phyloP scores from a whole-genome alignment of 2,329 filamentous ascomycete genomes.

The Pseudogymnoascus sp. region DNA sequence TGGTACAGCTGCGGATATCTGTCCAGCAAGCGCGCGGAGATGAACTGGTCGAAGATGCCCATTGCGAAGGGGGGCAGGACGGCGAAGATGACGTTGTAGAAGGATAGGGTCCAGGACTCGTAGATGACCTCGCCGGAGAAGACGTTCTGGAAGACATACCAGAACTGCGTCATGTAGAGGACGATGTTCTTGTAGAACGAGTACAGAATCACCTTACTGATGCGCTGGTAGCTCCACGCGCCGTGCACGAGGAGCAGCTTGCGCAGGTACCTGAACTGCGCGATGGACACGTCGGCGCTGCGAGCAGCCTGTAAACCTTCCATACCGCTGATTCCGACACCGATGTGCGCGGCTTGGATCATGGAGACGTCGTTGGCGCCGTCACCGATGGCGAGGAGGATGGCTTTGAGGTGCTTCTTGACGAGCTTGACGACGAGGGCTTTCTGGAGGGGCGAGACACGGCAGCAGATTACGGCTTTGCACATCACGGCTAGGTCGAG shows the following conservation, averaged over 20 bases:
- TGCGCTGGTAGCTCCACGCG: slow-evolving; percentile 93
- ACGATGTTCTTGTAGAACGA: slow-evolving; percentile 99
- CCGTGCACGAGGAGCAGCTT: slow-evolving; percentile 94
- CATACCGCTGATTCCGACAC: slow-evolving; percentile 92
- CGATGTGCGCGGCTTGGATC: slow-evolving; percentile 98
- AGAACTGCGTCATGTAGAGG: slow-evolving; percentile 98
- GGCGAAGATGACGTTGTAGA: slow-evolving; percentile 99
- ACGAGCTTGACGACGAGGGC: slow-evolving; percentile 96
- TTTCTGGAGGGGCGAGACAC: slow-evolving; percentile 95
- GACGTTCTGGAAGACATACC: slow-evolving; percentile 97
- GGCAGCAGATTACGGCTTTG: slow-evolving; percentile 97
- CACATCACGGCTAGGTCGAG: slow-evolving; percentile 89
- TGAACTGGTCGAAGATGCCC: slow-evolving; percentile 95
- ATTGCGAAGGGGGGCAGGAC: slow-evolving; percentile 87
- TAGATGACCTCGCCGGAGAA: slow-evolving; percentile 98
- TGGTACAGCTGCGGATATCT: slow-evolving; percentile 94
- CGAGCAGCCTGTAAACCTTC: slow-evolving; percentile 95
- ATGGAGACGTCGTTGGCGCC: slow-evolving; percentile 99
- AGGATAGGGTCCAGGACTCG: slow-evolving; percentile 98
- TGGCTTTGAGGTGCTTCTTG: slow-evolving; percentile 81
- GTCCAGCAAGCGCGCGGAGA: slow-evolving; percentile 86
- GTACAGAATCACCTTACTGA: slow-evolving; percentile 95
- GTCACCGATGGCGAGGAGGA: slow-evolving; percentile 92
- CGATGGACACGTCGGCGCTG: slow-evolving; percentile 92
- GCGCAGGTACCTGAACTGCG: slow-evolving; percentile 87